Evolutionary conservation across 805 yeast species (phyloP), one percentile per base, ranked within the genome.

Genomic region (Pichia californica): DNA sequence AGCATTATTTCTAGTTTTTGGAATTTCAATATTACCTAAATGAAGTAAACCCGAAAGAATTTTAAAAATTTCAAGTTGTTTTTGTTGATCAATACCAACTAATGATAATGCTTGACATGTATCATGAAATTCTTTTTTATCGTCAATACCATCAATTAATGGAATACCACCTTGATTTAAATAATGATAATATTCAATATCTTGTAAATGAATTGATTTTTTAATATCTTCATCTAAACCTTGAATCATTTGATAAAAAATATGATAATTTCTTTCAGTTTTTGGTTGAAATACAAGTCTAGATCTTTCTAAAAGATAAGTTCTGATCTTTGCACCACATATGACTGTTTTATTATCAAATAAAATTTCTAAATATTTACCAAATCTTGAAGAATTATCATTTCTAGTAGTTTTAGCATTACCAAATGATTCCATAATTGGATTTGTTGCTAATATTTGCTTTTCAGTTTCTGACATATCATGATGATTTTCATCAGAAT

Each of bases 371-470:
- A 91, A 71, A 62, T 91, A 91, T 64, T 91, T 91, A 59, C 99
- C 99, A 59, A 93, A 94, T 64, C 99, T 83, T 21, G 98, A 91
- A 25, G 98, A 93, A 66, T 91, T 91, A 67, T 91, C 97, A 62
- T 91, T 91, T 71, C 99, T 81, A 16, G 96, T 83, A 2, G 99
- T 91, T 61, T 91, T 91, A 7, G 99, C 98, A 64, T 94, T 93
- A 71, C 99, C 99, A 65, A 93, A 93, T 0, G 98, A 93, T 68
- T 93, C 99, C 83, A 93, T 84, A 55, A 93, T 83, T 3, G 98
- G 98, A 61, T 91, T 91, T 0, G 98, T 93, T 13, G 99, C 98
- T 57, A 91, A 74, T 45, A 91, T 91, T 67, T 87, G 95, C 59
- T 85, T 84, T 66, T 91, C 99, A 23, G 91, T 91, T 49, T 83